phyloP scores from a whole-genome alignment of 2,329 filamentous ascomycete genomes.

The Alternaria infectoria region DNA sequence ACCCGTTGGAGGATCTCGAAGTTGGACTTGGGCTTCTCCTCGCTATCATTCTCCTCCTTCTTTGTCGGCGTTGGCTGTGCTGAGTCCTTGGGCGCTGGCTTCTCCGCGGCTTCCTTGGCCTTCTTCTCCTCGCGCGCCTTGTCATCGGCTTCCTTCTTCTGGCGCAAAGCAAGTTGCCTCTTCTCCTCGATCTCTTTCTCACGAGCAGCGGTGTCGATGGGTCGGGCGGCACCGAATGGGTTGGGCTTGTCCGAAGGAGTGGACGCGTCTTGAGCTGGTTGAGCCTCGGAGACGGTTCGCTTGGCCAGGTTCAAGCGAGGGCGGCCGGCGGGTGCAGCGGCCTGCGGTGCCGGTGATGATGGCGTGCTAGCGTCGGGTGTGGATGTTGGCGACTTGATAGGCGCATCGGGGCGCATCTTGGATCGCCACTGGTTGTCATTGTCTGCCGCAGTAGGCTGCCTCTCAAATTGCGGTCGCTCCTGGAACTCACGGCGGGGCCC shows the following conservation, averaged over 20 bases:
- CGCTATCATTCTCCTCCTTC: slow-evolving; percentile 44
- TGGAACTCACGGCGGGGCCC: slow-evolving; percentile 78
- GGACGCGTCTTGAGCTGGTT: slow-evolving; percentile 53
- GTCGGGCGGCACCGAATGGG: slow-evolving; percentile 90
- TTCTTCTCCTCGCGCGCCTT: slow-evolving; percentile 77
- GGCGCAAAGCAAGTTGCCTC: slow-evolving; percentile 72
- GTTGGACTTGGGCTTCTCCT: slow-evolving; percentile 56
- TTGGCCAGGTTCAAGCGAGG: slow-evolving; percentile 89
- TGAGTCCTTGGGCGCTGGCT: slow-evolving; percentile 62
- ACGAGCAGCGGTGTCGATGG: slow-evolving; percentile 89
- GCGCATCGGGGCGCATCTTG: slow-evolving; percentile 84
- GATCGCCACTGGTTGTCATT: slow-evolving; percentile 92
- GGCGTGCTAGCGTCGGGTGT: slow-evolving; percentile 78
- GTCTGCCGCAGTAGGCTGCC: slow-evolving; percentile 84
- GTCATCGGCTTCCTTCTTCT: slow-evolving; percentile 87
- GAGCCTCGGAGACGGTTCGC: slow-evolving; percentile 83
- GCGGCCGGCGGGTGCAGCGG: slow-evolving; percentile 66
- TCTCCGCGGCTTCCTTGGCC: slow-evolving; percentile 61
- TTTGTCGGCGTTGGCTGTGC: slow-evolving; percentile 38
- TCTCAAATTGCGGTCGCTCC: slow-evolving; percentile 65
- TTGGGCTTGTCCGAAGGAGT: slow-evolving; percentile 74
- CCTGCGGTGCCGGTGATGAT: slow-evolving; percentile 71
- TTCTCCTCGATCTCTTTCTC: slow-evolving; percentile 93
- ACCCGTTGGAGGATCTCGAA: slow-evolving; percentile 63
- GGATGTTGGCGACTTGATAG: slow-evolving; percentile 65